These are phyloP conservation scores for Nitzschia putrida DNA, from an alignment of 108 stramenopile genomes.

Conservation along the genomic window DNA sequence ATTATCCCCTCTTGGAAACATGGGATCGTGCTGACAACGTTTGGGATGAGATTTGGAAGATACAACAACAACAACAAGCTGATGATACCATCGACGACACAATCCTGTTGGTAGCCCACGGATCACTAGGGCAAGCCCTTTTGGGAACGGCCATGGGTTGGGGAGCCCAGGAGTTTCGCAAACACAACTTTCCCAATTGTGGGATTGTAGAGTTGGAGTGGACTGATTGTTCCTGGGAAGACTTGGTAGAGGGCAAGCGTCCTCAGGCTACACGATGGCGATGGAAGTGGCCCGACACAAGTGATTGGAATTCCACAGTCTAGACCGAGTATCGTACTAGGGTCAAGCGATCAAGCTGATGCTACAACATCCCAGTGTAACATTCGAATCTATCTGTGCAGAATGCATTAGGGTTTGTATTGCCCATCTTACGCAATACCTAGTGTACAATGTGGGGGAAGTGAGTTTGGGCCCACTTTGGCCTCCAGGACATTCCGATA, in stretches of 20 bases:
- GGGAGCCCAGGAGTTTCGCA: constrained; percentile 32
- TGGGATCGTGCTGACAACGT: constrained; percentile 35
- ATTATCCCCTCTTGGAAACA: constrained; percentile 38
- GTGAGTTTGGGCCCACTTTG: too few species aligned
- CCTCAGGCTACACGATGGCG: background rate
- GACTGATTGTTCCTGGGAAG: background rate
- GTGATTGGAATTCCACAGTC: too few species aligned
- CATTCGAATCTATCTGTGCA: too few species aligned
- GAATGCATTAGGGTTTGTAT: too few species aligned
- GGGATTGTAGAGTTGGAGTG: constrained; percentile 32
- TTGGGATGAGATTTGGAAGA: constrained; percentile 35
- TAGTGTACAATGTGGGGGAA: too few species aligned
- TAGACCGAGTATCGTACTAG: too few species aligned
- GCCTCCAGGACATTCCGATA: too few species aligned
- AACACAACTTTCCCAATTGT: constrained; percentile 42
- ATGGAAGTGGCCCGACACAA: background rate
- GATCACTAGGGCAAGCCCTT: constrained; percentile 47
- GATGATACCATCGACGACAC: background rate
- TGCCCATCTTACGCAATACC: too few species aligned
- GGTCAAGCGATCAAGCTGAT: too few species aligned
- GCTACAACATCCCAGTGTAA: too few species aligned
- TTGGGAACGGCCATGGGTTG: constrained; percentile 40
- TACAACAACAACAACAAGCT: background rate
- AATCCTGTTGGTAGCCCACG: constrained; percentile 39
- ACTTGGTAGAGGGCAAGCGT: background rate